phyloP scores from a whole-genome alignment of 345 rosid species.

The Linum trigynum region DNA sequence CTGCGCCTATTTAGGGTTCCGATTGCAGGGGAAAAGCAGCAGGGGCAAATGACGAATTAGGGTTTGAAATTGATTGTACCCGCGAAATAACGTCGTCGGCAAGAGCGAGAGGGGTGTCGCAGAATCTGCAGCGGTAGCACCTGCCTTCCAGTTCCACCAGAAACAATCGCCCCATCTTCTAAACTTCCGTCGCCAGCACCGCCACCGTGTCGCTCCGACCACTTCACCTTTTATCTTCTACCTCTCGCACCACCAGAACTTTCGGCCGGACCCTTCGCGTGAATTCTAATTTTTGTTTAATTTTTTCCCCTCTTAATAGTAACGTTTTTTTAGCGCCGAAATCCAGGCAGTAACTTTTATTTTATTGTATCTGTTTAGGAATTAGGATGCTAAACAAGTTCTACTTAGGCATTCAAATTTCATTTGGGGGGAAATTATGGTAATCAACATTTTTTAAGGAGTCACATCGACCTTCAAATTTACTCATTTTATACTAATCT shows the following conservation, averaged over 20 bases:
- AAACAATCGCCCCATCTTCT: slow-evolving; percentile 30
- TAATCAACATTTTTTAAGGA: too few species aligned
- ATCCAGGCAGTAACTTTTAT: too few species aligned
- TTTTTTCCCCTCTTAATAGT: too few species aligned
- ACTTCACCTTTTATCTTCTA: not conserved
- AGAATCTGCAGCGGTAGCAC: slow-evolving; percentile 30
- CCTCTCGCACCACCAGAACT: not conserved
- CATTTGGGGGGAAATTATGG: too few species aligned
- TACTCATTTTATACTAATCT: too few species aligned
- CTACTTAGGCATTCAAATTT: too few species aligned
- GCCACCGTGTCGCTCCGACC: not conserved
- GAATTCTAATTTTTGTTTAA: too few species aligned
- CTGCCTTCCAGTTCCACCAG: slow-evolving; percentile 26
- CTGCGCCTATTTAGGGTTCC: too few species aligned
- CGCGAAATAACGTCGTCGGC: slow-evolving; percentile 28
- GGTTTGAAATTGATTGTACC: slow-evolving; percentile 12
- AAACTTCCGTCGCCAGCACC: not conserved
- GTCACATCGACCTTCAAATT: too few species aligned
- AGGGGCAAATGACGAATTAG: not conserved
- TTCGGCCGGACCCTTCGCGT: not conserved
- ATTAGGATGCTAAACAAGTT: too few species aligned
- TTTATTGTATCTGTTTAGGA: too few species aligned
- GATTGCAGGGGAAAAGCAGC: not conserved
- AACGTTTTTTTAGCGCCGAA: too few species aligned
- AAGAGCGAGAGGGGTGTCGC: slow-evolving; percentile 34